These are phyloP conservation scores for Tephrocybe sp. DNA, from an alignment of 768 basidiomycete genomes.

Conservation along the genomic window DNA sequence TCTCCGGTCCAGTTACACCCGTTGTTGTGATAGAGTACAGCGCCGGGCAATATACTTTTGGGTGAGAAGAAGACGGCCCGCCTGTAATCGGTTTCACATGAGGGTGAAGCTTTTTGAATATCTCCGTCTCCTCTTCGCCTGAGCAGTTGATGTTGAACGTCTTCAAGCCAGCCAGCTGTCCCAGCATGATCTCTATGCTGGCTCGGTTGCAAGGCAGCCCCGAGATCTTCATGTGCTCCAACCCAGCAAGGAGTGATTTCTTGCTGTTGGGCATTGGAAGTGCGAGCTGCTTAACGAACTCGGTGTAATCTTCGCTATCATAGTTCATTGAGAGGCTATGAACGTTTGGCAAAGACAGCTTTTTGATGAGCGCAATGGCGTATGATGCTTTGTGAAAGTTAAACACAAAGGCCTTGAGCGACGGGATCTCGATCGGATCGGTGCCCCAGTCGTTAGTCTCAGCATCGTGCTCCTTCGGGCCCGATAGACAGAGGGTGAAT, in stretches of 20 bases:
- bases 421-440: slow-evolving; percentile 36
- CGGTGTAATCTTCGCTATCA: slow-evolving; percentile 52
- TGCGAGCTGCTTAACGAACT: slow-evolving; percentile 45
- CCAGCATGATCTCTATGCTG: slow-evolving; percentile 38
- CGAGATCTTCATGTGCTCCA: slow-evolving; percentile 54
- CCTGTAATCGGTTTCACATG: slow-evolving; percentile 6
- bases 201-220: slow-evolving; percentile 43
- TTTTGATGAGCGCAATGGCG: slow-evolving; percentile 35
- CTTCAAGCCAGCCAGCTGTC: slow-evolving; percentile 47
- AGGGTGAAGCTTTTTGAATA: slow-evolving; percentile 27
- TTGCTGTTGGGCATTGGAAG: slow-evolving; percentile 35
- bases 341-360: slow-evolving; percentile 40
- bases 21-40: slow-evolving; percentile 49
- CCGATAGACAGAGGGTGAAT: slow-evolving; percentile 56
- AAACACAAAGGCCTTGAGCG: slow-evolving; percentile 37
- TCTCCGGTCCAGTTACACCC: slow-evolving; percentile 36
- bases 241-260: slow-evolving; percentile 44
- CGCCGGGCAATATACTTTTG: slow-evolving; percentile 45
- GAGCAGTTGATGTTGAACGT: slow-evolving; percentile 37
- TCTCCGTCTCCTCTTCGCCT: slow-evolving; percentile 26
- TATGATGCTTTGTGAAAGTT: slow-evolving; percentile 41
- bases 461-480: slow-evolving; percentile 45
- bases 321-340: slow-evolving; percentile 53
- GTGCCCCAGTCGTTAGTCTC: slow-evolving; percentile 34
- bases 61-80: slow-evolving; percentile 13